Percentiles rank a stretch among this genome's conserved stretches.
phyloP scores from a whole-genome alignment of 805 yeast species.

The Wickerhamiella nectarea region DNA sequence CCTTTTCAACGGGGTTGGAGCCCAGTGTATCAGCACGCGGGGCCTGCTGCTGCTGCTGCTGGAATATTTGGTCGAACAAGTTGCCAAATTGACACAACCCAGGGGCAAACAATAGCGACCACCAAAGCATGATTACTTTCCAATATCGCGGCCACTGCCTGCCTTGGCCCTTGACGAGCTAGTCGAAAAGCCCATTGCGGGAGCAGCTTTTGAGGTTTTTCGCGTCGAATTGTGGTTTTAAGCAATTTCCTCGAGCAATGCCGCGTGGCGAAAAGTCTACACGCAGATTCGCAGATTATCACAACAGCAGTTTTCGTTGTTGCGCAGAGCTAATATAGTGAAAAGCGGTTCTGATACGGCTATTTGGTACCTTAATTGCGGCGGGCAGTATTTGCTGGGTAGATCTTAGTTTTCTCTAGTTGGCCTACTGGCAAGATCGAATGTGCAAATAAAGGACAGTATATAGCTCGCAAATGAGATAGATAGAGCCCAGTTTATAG shows the following conservation, averaged over 20 bases:
- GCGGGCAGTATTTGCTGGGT: no score
- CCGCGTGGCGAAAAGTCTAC: background rate
- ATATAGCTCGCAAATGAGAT: no score
- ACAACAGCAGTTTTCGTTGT: no score
- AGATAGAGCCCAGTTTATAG: no score
- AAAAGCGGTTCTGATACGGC: no score
- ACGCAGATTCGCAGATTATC: no score
- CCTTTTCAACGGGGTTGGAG: conserved; percentile 14
- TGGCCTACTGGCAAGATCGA: no score
- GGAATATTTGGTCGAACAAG: conserved; percentile 32
- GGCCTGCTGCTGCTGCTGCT: conserved; percentile 24
- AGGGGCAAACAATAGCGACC: background rate
- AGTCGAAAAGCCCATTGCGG: background rate
- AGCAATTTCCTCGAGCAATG: background rate
- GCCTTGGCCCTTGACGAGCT: background rate
- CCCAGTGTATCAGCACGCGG: conserved; percentile 5
- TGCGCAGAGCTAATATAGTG: no score
- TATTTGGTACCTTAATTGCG: no score
- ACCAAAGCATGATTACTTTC: background rate
- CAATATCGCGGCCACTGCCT: background rate
- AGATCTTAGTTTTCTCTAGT: no score
- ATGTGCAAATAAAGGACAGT: no score
- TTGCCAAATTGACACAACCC: conserved; percentile 30
- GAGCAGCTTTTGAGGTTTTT: background rate
- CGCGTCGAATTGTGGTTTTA: background rate